Evolutionary conservation across 2,329 filamentous ascomycete genomes (phyloP), one percentile per base, ranked within the genome.

Genomic region (Allantophomopsis lycopodina): DNA sequence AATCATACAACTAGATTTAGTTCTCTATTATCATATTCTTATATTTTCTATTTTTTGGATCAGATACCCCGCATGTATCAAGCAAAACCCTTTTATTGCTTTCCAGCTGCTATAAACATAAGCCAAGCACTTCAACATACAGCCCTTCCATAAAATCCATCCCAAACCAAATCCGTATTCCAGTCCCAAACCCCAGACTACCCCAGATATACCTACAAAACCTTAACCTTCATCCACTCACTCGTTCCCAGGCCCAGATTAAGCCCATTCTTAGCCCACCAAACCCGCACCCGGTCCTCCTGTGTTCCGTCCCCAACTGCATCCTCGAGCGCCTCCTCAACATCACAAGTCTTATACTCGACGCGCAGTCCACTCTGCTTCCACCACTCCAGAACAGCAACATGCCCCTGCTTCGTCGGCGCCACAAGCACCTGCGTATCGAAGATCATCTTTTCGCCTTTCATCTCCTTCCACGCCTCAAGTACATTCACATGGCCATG

Each of bases 281-380:
- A 96, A 46, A 71, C 68, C 41, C 84, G 67, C 14, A 94, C 84
- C 31, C 72, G 71, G 47, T 78, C 75, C 45, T 86, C 81, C 40
- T 81, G 78, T 4, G 66, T 60, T 4, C 52, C 50, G 39, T 46
- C 51, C 7, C 73, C 73, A 37, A 89, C 73, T 16, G 85, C 84
- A 55, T 94, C 88, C 56, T 95, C 88, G 32, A 95, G 68, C 1
- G 88, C 88, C 60, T 95, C 89, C 57, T 95, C 88, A 44, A 96
- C 91, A 58, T 94, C 87, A 58, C 87, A 94, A 1, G 86, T 94
- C 58, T 89, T 88, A 60, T 94, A 95, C 58, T 94, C 86, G 18
- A 95, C 87, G 39, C 74, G 71, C 49, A 88, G 69, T 0, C 78
- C 76, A 30, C 62, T 66, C 23, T 66, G 61, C 53, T 83, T 82